Conservation (phyloP, 2,329 filamentous ascomycete species). For the Ceratocystis cubensis region DNA sequence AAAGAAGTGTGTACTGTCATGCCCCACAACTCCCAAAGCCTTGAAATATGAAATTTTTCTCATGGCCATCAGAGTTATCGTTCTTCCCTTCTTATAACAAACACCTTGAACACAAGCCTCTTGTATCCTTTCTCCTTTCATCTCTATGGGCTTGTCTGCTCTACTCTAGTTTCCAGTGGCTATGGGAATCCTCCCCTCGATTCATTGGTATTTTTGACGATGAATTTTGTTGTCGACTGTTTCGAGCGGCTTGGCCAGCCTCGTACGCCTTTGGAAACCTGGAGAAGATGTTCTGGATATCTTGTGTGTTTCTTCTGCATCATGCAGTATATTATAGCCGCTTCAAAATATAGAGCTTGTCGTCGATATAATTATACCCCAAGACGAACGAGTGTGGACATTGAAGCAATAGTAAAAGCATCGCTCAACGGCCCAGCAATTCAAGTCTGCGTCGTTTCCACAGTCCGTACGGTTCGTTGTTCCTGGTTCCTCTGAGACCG, state of each 20-base stretch:
- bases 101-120: background rate
- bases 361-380: constrained; percentile 12
- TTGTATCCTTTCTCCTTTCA: background rate
- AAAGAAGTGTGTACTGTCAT: background rate
- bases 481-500: constrained; percentile 12
- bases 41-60: background rate
- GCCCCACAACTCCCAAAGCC: background rate
- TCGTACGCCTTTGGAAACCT: too few species aligned
- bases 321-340: background rate
- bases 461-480: constrained; percentile 20
- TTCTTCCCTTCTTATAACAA: background rate
- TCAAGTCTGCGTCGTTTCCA: constrained; percentile 21
- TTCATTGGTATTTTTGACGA: background rate
- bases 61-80: too few species aligned
- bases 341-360: constrained; percentile 22
- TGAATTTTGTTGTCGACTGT: background rate
- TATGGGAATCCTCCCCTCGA: background rate
- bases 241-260: too few species aligned
- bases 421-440: constrained; percentile 20
- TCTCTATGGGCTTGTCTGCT: background rate
- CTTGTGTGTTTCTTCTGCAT: background rate
- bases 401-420: constrained; percentile 48
- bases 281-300: too few species aligned
- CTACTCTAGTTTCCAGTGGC: background rate
- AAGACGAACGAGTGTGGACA: constrained; percentile 53